phyloP scores from a whole-genome alignment of 176 grass and related monocot genomes.

The Triticum timopheevii region DNA sequence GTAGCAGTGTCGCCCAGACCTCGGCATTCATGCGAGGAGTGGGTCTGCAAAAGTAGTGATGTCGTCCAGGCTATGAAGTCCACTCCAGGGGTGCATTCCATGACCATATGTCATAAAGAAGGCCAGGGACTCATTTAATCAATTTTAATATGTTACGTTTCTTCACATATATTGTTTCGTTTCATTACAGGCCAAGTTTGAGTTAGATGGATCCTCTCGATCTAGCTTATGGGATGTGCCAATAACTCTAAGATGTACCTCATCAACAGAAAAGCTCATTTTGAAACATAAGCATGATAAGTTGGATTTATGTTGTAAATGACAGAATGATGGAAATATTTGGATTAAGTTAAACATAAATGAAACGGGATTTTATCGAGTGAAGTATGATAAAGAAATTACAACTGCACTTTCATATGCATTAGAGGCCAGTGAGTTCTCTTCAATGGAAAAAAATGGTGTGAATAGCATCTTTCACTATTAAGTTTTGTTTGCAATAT shows the following conservation, averaged over 20 bases:
- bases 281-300: constrained; percentile 59
- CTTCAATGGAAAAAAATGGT: constrained; percentile 76
- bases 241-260: constrained; percentile 48
- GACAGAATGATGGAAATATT: constrained; percentile 31
- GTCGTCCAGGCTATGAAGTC: no score
- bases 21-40: no score
- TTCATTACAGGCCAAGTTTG: constrained; percentile 65
- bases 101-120: no score
- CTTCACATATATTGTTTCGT: not conserved
- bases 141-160: no score
- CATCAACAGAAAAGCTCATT: constrained; percentile 52
- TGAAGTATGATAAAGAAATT: constrained; percentile 76
- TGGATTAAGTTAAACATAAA: constrained; percentile 81
- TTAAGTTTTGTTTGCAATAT: not conserved
- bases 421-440: constrained; percentile 55
- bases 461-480: not conserved
- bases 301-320: constrained; percentile 24
- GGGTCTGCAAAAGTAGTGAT: no score
- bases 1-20: no score
- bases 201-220: constrained; percentile 53
- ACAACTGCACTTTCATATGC: constrained; percentile 52
- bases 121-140: no score
- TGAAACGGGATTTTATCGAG: constrained; percentile 83
- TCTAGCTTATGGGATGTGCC: constrained; percentile 72
- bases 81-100: no score